phyloP scores from a whole-genome alignment of 345 rosid species.

The Abelmoschus esculentus region DNA sequence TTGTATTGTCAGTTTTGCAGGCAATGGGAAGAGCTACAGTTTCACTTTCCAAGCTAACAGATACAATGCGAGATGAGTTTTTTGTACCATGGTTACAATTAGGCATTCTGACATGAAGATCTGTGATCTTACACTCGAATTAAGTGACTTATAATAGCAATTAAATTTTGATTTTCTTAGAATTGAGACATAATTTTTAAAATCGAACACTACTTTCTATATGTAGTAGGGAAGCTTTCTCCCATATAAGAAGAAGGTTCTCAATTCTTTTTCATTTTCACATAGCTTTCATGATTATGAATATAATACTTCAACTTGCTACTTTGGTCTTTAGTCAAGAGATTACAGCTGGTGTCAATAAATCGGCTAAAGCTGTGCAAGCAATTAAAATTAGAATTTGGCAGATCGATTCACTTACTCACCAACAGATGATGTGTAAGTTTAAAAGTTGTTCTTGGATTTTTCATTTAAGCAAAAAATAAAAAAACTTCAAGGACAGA shows the following conservation, averaged over 20 bases:
- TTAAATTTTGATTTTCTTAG: not conserved
- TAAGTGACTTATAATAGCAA: conserved; percentile 73
- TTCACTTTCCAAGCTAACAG: too few relatives aligned
- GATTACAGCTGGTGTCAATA: conserved; percentile 73
- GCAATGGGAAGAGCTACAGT: conserved; percentile 81
- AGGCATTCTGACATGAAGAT: conserved; percentile 97
- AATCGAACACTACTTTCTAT: too few relatives aligned
- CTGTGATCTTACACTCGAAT: conserved; percentile 87
- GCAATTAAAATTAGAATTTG: conserved; percentile 86
- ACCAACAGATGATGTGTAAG: conserved; percentile 72
- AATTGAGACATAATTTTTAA: not conserved
- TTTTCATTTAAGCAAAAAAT: too few relatives aligned
- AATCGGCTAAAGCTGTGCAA: conserved; percentile 84
- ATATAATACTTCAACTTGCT: not conserved
- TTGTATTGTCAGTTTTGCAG: conserved; percentile 23
- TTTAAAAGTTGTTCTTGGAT: not conserved
- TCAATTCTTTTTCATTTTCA: not conserved
- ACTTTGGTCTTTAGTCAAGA: conserved; percentile 59
- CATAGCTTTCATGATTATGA: conserved; percentile 1
- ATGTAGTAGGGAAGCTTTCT: too few relatives aligned
- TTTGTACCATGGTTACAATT: conserved; percentile 92
- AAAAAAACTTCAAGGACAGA: too few relatives aligned
- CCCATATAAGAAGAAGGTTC: too few relatives aligned
- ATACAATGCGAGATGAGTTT: conserved; percentile 78
- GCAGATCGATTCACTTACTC: conserved; percentile 73